Conservation (phyloP, 148 eudicot genomes). For the Camellia lanceoleosa region DNA sequence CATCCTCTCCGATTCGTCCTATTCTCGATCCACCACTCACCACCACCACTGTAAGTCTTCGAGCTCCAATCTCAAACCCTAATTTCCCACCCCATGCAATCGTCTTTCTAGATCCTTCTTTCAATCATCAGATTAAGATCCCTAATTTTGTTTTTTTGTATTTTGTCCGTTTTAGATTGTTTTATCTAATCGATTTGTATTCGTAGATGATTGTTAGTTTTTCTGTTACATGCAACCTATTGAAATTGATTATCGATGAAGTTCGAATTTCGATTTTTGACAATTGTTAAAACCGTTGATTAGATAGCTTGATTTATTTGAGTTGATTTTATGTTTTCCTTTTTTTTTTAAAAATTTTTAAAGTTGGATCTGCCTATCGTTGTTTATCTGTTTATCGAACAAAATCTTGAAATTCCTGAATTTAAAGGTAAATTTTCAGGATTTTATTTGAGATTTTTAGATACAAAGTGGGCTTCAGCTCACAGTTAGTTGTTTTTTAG, state of each 20-base stretch:
- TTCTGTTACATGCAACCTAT: background rate
- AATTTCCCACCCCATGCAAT: background rate
- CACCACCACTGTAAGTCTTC: conserved; percentile 12
- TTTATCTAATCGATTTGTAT: background rate
- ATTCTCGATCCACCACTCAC: conserved; percentile 11
- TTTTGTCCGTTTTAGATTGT: background rate
- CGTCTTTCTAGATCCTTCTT: background rate
- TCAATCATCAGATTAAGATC: background rate
- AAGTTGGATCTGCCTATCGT: background rate
- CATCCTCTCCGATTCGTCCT: conserved; percentile 6
- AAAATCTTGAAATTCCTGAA: background rate
- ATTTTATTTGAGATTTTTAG: background rate
- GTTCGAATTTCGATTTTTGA: background rate
- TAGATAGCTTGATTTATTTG: background rate
- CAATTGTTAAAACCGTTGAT: background rate
- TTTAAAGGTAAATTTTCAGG: background rate
- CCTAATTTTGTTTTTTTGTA: background rate
- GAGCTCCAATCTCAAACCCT: background rate
- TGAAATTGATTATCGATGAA: background rate
- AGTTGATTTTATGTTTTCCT: background rate
- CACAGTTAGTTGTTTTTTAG: background rate
- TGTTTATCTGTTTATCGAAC: background rate
- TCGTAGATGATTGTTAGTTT: background rate
- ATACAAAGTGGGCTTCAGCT: background rate
- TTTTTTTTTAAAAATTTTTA: background rate